These are phyloP conservation scores for Psilocybe tampanensis DNA, from an alignment of 768 basidiomycete species.

Conservation along the genomic window DNA sequence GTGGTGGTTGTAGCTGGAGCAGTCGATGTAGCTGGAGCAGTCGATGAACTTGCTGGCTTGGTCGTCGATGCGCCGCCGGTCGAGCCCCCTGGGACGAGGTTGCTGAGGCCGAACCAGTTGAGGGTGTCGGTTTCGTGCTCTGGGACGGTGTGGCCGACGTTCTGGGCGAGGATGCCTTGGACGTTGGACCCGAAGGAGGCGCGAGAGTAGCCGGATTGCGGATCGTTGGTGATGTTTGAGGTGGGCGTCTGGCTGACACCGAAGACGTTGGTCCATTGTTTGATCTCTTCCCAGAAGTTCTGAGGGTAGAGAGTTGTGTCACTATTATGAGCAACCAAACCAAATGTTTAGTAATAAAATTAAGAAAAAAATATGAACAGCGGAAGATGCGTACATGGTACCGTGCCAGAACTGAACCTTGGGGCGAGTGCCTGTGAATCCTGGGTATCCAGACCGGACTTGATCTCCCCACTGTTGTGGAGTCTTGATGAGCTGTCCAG, in stretches of 20 bases:
- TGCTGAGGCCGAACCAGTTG: constrained; percentile 47
- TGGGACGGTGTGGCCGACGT: constrained; percentile 57
- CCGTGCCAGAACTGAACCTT: too few species aligned
- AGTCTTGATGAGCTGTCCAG: constrained; percentile 45
- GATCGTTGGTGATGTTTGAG: constrained; percentile 41
- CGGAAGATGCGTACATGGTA: constrained; percentile 50
- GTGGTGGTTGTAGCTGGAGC: constrained; percentile 15
- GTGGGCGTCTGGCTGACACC: constrained; percentile 46
- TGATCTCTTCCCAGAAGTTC: constrained; percentile 56
- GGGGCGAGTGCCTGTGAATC: too few species aligned
- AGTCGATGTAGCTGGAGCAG: constrained; percentile 11
- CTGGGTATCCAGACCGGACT: constrained; percentile 49
- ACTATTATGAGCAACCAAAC: constrained; percentile 23
- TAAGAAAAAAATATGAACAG: constrained; percentile 60
- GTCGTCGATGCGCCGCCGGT: too few species aligned
- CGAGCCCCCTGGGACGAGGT: constrained; percentile 15
- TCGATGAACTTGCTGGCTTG: too few species aligned
- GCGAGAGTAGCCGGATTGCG: constrained; percentile 46
- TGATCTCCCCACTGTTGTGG: constrained; percentile 51
- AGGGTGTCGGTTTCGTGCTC: constrained; percentile 49
- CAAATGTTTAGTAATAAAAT: constrained; percentile 31
- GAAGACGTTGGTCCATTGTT: constrained; percentile 61
- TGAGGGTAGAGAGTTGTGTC: constrained; percentile 51
- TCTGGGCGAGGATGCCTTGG: constrained; percentile 48
- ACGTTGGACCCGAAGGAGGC: constrained; percentile 51